A percentile compares a stretch with the other conserved stretches of the same genome.
Conservation (phyloP, 768 basidiomycete species). For the Rhizopogon salebrosus region DNA sequence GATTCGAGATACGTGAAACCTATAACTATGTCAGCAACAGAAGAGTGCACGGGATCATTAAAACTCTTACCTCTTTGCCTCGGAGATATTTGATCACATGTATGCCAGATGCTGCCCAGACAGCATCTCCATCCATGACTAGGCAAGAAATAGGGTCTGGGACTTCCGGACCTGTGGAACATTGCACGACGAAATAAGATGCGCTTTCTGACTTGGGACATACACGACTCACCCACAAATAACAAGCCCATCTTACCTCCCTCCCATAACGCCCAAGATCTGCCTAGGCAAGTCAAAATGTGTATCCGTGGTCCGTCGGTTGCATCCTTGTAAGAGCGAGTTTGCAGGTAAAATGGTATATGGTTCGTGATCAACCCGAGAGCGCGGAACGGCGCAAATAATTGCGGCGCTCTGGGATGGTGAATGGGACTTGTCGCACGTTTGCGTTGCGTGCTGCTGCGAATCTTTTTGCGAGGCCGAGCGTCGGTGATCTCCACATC, state of each 20-base stretch:
- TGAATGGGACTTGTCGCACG: slow-evolving; percentile 5
- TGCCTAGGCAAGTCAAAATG: slow-evolving; percentile 82
- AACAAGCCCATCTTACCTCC: slow-evolving; percentile 88
- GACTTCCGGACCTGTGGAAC: slow-evolving; percentile 70
- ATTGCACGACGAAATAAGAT: slow-evolving; percentile 2
- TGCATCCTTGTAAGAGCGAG: slow-evolving; percentile 78
- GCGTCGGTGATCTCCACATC: slow-evolving; percentile 11
- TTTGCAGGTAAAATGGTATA: slow-evolving; percentile 85
- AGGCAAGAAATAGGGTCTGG: slow-evolving; percentile 69
- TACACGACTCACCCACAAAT: slow-evolving; percentile 76
- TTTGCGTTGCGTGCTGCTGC: slow-evolving; percentile 7
- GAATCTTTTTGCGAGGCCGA: slow-evolving; percentile 22
- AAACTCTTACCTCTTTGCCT: slow-evolving; percentile 71
- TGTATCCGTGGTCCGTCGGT: slow-evolving; percentile 80
- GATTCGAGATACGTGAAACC: slow-evolving; percentile 60
- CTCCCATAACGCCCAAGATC: slow-evolving; percentile 94
- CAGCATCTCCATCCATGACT: slow-evolving; percentile 77
- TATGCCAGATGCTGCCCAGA: slow-evolving; percentile 74
- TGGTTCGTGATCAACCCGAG: slow-evolving; percentile 92
- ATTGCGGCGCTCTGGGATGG: slow-evolving; percentile 19
- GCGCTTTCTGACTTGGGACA: not conserved
- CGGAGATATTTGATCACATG: slow-evolving; percentile 74
- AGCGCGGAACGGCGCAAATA: slow-evolving; percentile 94
- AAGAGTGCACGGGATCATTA: not conserved
- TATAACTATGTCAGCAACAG: slow-evolving; percentile 6